phyloP scores from a whole-genome alignment of 495 filamentous ascomycete genomes.

The Podospora australis region DNA sequence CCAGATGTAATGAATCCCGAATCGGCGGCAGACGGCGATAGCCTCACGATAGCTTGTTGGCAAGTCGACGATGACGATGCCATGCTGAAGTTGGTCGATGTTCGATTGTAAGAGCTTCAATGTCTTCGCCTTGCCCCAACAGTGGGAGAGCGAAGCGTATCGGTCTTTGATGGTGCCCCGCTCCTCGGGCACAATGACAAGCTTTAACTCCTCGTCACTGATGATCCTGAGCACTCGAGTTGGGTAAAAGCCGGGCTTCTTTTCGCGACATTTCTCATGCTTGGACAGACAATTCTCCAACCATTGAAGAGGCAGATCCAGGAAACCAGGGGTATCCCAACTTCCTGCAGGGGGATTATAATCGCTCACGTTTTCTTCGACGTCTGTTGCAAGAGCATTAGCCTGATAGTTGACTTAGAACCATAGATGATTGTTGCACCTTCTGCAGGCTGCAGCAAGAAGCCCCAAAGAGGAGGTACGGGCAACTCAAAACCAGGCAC shows the following conservation, averaged over 20 bases:
- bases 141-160: not conserved
- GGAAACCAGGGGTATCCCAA: not conserved
- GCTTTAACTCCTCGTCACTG: not conserved
- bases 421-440: too few species aligned
- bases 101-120: not conserved
- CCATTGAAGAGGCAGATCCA: not conserved
- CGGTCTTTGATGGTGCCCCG: too few species aligned
- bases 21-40: not conserved
- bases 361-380: not conserved
- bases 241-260: not conserved
- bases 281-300: not conserved
- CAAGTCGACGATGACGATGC: not conserved
- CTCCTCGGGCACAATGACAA: not conserved
- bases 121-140: not conserved
- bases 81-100: not conserved
- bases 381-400: too few species aligned
- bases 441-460: not conserved
- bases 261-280: not conserved
- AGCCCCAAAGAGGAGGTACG: not conserved
- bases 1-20: not conserved
- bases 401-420: too few species aligned
- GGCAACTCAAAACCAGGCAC: not conserved
- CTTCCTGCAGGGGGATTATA: not conserved
- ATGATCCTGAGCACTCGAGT: not conserved
- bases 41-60: not conserved